phyloP scores from a whole-genome alignment of 305 asterid genomes.

The Fraxinus greggii region DNA sequence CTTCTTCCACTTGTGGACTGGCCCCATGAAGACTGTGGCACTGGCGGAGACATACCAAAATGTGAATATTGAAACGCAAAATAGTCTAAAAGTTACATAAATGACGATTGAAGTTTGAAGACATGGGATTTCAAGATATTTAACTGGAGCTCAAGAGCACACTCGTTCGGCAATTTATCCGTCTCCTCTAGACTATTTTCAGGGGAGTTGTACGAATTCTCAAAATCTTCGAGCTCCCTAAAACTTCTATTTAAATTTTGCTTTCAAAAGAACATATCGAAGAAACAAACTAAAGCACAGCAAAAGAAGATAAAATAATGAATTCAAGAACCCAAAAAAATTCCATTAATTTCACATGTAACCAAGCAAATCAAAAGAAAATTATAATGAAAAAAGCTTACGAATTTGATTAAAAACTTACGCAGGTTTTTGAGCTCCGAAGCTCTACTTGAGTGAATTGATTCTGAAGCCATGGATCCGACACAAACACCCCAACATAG shows the following conservation, averaged over 20 bases:
- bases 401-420: background rate
- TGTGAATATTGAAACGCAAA: conserved; percentile 11
- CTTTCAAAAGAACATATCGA: background rate
- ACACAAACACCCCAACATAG: background rate
- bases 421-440: background rate
- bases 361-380: background rate
- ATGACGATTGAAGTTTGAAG: background rate
- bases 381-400: background rate
- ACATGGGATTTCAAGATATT: background rate
- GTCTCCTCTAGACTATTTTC: conserved; percentile 30
- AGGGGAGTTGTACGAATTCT: background rate
- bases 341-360: background rate
- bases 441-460: no score
- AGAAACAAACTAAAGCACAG: background rate
- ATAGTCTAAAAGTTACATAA: background rate
- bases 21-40: conserved; percentile 84
- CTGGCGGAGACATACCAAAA: conserved; percentile 78
- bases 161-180: conserved; percentile 38
- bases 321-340: background rate
- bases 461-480: no score
- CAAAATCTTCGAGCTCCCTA: conserved; percentile 46
- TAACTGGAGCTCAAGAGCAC: conserved; percentile 54
- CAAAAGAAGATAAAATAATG: background rate
- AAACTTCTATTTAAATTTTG: background rate
- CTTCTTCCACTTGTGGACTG: conserved; percentile 89